Percentiles rank a stretch among this genome's conserved stretches.
Conservation (phyloP, 2,329 filamentous ascomycete species). For the Fusarium sororula region DNA sequence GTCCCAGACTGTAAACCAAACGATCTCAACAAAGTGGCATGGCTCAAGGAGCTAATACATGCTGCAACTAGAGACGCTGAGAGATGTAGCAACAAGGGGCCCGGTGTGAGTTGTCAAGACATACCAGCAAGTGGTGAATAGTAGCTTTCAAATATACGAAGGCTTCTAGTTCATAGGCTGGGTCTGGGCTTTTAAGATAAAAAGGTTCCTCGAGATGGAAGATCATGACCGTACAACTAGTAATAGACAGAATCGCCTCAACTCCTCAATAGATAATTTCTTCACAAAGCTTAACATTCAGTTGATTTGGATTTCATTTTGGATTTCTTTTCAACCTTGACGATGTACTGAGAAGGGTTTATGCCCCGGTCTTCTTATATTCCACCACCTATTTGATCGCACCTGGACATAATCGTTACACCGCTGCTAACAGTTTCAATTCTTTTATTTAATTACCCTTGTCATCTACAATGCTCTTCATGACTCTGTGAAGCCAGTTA, state of each 20-base stretch:
- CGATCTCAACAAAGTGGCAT: neutral
- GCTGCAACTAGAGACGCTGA: neutral
- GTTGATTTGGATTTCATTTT: neutral
- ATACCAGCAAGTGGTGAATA: neutral
- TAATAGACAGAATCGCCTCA: neutral
- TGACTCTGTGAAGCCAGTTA: neutral
- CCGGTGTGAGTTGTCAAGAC: neutral
- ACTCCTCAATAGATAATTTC: neutral
- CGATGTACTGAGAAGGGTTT: fast-evolving
- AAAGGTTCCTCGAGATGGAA: too few relatives aligned
- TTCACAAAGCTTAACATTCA: neutral
- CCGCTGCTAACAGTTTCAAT: neutral
- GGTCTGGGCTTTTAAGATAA: too few relatives aligned
- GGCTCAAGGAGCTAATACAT: neutral
- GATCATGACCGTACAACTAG: neutral
- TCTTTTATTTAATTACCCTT: too few relatives aligned
- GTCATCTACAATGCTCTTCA: neutral
- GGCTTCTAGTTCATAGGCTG: too few relatives aligned
- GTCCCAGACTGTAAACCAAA: neutral
- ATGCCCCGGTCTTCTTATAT: neutral
- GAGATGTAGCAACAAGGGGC: neutral
- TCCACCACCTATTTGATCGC: neutral
- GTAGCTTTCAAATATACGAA: too few relatives aligned
- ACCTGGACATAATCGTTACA: neutral
- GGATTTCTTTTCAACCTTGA: neutral